Conservation (phyloP, 73 alveolate genomes). For the Breviolum minutum region DNA sequence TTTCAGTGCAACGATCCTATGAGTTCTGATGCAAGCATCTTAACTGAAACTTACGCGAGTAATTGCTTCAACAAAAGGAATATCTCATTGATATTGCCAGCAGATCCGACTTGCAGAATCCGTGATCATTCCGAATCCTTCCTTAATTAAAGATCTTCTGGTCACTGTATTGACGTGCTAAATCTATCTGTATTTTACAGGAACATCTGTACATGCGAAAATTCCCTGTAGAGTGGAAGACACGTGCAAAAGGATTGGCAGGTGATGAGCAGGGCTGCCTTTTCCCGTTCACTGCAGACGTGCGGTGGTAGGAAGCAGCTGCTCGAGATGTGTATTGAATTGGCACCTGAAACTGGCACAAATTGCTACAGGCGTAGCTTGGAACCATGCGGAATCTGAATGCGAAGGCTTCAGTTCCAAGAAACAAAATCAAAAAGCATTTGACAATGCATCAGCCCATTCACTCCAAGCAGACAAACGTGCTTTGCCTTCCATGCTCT, state of each 20-base stretch:
- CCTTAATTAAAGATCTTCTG: not conserved
- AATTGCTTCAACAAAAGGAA: not conserved
- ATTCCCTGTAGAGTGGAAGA: not conserved
- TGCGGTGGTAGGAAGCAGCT: not conserved
- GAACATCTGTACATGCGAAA: not conserved
- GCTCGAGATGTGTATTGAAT: not conserved
- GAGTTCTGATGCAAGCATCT: no score
- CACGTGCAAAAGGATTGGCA: not conserved
- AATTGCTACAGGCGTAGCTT: not conserved
- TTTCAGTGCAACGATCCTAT: no score
- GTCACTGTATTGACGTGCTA: not conserved
- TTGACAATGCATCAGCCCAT: conserved; percentile 49
- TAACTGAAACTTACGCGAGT: not conserved
- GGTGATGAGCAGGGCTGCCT: not conserved
- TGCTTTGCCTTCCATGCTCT: conserved; percentile 33
- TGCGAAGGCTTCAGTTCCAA: not conserved
- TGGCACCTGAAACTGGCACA: conserved; percentile 10
- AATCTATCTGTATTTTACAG: not conserved
- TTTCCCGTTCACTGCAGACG: not conserved
- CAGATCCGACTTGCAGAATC: not conserved
- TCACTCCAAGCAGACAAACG: conserved; percentile 55
- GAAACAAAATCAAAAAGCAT: conserved; percentile 3
- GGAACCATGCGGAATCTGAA: conserved; percentile 1
- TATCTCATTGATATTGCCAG: not conserved
- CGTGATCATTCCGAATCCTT: not conserved